These are phyloP conservation scores for Saccharata proteae DNA, from an alignment of 2,329 filamentous ascomycete genomes.

Conservation along the genomic window DNA sequence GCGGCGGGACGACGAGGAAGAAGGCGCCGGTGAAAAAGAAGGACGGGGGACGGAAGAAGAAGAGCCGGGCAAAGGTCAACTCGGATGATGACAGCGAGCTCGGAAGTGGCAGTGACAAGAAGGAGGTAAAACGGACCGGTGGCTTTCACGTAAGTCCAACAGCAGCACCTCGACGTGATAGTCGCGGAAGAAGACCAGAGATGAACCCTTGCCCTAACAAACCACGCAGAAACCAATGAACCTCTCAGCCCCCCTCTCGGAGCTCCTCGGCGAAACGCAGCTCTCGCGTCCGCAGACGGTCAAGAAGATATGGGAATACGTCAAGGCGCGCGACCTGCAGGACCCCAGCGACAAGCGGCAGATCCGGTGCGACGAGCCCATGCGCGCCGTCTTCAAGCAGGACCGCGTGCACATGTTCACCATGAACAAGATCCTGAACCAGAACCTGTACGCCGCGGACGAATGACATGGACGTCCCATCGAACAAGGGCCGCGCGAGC, in stretches of 20 bases:
- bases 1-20: slow-evolving; percentile 48
- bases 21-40: slow-evolving; percentile 48
- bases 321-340: slow-evolving; percentile 78
- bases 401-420: slow-evolving; percentile 95
- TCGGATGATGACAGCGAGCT: slow-evolving; percentile 71
- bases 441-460: slow-evolving; percentile 77
- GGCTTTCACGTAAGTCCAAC: slow-evolving; percentile 65
- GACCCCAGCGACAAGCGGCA: slow-evolving; percentile 85
- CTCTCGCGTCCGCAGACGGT: slow-evolving; percentile 90
- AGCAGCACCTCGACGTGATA: too few species aligned
- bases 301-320: slow-evolving; percentile 92
- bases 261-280: slow-evolving; percentile 60
- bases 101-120: slow-evolving; percentile 42
- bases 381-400: slow-evolving; percentile 86
- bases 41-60: slow-evolving; percentile 56
- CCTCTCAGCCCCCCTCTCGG: slow-evolving; percentile 57
- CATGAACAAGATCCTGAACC: slow-evolving; percentile 93
- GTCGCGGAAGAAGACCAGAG: slow-evolving; percentile 13
- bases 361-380: slow-evolving; percentile 81
- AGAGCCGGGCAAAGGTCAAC: slow-evolving; percentile 57
- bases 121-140: slow-evolving; percentile 63
- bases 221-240: slow-evolving; percentile 53
- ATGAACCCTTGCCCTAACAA: too few species aligned
- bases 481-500: neutral
- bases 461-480: slow-evolving; percentile 41